Evolutionary conservation across 2,329 filamentous ascomycete species (phyloP), one percentile per base, ranked within the genome.

Genomic region (Scortechinia acanthostroma): DNA sequence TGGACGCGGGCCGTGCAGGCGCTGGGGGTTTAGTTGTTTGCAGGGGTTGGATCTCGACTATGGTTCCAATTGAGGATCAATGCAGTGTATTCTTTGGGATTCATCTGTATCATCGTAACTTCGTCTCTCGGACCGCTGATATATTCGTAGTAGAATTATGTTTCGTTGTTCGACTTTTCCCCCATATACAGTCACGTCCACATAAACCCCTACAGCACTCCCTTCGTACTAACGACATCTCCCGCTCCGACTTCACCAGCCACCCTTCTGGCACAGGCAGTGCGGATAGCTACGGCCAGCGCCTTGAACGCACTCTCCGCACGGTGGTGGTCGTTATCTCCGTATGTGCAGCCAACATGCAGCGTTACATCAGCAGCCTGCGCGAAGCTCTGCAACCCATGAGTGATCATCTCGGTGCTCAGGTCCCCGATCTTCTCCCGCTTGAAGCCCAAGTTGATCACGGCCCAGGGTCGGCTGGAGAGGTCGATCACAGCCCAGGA

Each of bases 251-350:
- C 70, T 48, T 40, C 35, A 10, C 35, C 35, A 13, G 6, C 35
- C 6, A 10, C 35, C 6, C 35, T 13, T 19, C 74, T 68, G 42
- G 69, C 69, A 49, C 71, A 79, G 23, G 81, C 81, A 59, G 71
- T 71, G 51, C 76, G 66, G 43, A 81, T 68, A 17, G 81, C 80
- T 48, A 83, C 72, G 1, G 81, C 81, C 54, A 85, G 55, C 42
- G 81, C 81, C 70, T 86, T 86, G 55, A 86, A 83, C 33, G 80
- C 81, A 56, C 74, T 79, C 69, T 86, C 81, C 1, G 80, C 80
- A 46, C 79, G 65, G 60, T 85, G 81, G 56, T 85, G 81, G 58
- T 85, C 81, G 55, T 85, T 86, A 37, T 74, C 71, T 40, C 81
- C 81, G 48, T 77, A 71, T 43, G 81, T 60, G 55, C 77, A 80